These are phyloP conservation scores for Colletotrichum scovillei DNA, from an alignment of 2,329 filamentous ascomycete genomes.

Conservation along the genomic window DNA sequence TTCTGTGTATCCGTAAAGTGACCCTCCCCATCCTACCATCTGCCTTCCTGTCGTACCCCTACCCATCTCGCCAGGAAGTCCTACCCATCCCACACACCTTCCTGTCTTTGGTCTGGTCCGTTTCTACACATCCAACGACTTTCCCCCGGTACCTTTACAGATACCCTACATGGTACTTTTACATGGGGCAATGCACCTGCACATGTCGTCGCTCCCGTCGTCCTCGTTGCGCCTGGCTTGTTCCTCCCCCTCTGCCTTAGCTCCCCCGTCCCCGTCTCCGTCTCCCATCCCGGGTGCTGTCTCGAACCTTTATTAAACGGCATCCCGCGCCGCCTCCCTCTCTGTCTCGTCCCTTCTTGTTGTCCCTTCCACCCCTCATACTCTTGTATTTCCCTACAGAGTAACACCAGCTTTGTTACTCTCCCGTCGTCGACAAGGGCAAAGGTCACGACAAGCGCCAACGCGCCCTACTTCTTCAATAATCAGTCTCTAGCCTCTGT, in stretches of 20 bases:
- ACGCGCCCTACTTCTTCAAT: background rate
- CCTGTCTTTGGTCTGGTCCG: constrained; percentile 9
- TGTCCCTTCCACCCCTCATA: constrained; percentile 20
- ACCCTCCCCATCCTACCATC: background rate
- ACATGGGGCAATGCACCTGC: background rate
- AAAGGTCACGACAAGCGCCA: constrained; percentile 29
- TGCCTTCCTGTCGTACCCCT: constrained; percentile 16
- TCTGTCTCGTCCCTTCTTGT: background rate
- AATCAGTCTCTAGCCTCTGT: background rate
- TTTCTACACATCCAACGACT: constrained; percentile 4
- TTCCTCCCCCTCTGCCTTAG: background rate
- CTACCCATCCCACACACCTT: background rate
- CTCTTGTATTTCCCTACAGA: constrained; percentile 24
- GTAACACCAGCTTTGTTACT: constrained; percentile 11
- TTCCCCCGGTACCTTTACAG: background rate
- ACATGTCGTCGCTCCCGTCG: constrained; percentile 1
- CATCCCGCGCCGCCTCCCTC: constrained; percentile 16
- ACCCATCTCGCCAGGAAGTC: background rate
- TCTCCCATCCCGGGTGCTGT: background rate
- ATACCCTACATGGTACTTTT: background rate
- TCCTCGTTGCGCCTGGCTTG: background rate
- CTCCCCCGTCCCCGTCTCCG: background rate
- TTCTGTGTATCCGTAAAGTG: background rate
- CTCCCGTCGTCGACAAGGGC: constrained; percentile 25
- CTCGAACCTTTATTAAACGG: constrained; percentile 30